Base-by-base conservation (phyloP, 1,284 basidiomycete genomes). In the Moniliella sp. region DNA sequence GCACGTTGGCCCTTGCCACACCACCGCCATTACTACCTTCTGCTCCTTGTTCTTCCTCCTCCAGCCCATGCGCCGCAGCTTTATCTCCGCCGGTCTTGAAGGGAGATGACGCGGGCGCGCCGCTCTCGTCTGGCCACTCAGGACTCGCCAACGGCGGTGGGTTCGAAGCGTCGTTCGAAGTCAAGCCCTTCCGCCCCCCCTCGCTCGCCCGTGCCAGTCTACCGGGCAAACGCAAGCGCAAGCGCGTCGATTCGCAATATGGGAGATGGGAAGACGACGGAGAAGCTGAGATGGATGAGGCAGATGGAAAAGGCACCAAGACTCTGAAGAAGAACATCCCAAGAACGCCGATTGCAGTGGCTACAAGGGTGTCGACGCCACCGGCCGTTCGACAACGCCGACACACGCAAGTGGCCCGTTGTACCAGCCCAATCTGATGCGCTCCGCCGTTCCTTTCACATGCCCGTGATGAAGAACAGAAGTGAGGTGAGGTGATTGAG, bases 401-500 rank as follows among this genome's bases (percentile, higher is more conserved):
- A 47, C 50, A 15, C 43, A 45, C 2, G 50, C 28, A 52, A 50
- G 18, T 54, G 50, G 51, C 19, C 35, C 7, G 44, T n/a, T 48
- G 4, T 56, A 43, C 34, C 35, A 52, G 25, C 35, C 47, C 13
- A 53, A 53, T 23, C 43, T 48, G 0, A 36, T 42, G 7, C 45
- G 46, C 45, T 57, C 33, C 42, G 49, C 36, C 41, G 42, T 71
- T 43, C 39, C 17, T 97, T 94, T 63, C 72, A 76, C 4, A 74
- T 97, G 43, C 91, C 88, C 1, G 69, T 73, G 5, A 93, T 97
- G 72, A 76, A 72, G 59, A 57, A 45, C 31, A 75, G 75, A 52
- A 72, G n/a, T n/a, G 75, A 28, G 79, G 84, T 10, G 71, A 77
- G 35, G 46, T 73, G 5, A 66, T 94, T 7, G 63, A 70, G 4